Conservation (phyloP, 2,329 filamentous ascomycete genomes). For the Fusarium piperis region DNA sequence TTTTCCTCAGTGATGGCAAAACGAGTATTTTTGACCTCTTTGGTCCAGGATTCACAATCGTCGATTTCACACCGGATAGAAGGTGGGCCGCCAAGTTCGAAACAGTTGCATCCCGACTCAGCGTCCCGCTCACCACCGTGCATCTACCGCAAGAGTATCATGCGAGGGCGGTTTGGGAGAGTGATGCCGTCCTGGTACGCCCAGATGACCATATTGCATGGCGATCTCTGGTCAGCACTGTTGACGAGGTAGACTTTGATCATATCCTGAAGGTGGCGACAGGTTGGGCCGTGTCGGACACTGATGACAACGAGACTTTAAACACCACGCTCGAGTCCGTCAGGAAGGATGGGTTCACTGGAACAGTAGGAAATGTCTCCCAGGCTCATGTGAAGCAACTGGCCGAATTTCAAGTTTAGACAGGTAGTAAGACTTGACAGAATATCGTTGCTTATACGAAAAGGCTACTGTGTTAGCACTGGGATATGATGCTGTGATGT, state of each 20-base stretch:
- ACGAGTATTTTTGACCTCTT: background rate
- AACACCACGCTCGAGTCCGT: background rate
- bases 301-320: background rate
- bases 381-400: background rate
- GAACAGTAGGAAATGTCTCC: background rate
- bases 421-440: too few species aligned
- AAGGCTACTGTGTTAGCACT: too few species aligned
- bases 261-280: background rate
- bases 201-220: background rate
- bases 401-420: background rate
- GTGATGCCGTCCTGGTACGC: background rate
- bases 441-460: too few species aligned
- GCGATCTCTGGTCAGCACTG: background rate
- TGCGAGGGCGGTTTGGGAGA: background rate
- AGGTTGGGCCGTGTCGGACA: background rate
- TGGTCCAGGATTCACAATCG: background rate
- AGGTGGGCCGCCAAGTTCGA: background rate
- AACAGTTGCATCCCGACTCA: background rate
- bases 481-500: too few species aligned
- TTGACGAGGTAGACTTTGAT: background rate
- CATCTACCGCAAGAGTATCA: background rate
- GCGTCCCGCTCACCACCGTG: background rate
- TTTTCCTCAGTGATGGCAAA: conserved; percentile 1
- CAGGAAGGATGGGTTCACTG: background rate
- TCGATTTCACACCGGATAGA: background rate